Evolutionary conservation across 805 yeast genomes (phyloP), one percentile per base, ranked within the genome.

Genomic region (Barnettozyma sp.): DNA sequence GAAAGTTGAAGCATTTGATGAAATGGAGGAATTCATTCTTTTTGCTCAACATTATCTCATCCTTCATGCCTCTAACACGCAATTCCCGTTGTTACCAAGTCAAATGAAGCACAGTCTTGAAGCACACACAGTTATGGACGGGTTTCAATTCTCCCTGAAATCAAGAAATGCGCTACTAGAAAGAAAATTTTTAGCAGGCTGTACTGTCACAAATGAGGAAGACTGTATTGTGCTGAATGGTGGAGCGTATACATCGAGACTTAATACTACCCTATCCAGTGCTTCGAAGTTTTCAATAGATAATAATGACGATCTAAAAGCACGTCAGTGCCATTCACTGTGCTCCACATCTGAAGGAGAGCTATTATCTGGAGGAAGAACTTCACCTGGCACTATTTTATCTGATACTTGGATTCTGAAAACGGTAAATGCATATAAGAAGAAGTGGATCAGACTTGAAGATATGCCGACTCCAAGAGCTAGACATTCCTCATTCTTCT

Each of bases 11-110:
- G 71, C 73, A 4, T 84, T 83, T 56, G 94, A 84, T 54, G 94
- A 84, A 58, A 72, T 83, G 74, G 94, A 83, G 58, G 94, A 83
- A 55, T 82, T 83, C 43, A 68, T 77, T 20, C 50, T 80, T 11
- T 83, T 81, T 49, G 73, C 84, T 39, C 90, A 82, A 48, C 92
- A 83, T 53, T 84, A 83, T 49, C 62, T 77, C 24, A 63, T 80
- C 26, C 62, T 78, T 3, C 87, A 80, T 55, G 85, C 85, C 3
- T 66, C 78, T 0, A 74, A 71, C 45, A 45, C 24, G 22, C 30
- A 30, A 2, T 16, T 38, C 0, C n/a, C 15, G 10, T 22, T 46
- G 4, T 41, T 39, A n/a, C 23, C 26, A 15, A 13, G 28, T 5
- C 9, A 20, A 2, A 23, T 25, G 5, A 14, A 20, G 4, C 27